A percentile compares a stretch with the other conserved stretches of the same genome.
These are phyloP conservation scores for Cunninghamia lanceolata DNA, from an alignment of 75 land plant genomes.

Conservation along the genomic window DNA sequence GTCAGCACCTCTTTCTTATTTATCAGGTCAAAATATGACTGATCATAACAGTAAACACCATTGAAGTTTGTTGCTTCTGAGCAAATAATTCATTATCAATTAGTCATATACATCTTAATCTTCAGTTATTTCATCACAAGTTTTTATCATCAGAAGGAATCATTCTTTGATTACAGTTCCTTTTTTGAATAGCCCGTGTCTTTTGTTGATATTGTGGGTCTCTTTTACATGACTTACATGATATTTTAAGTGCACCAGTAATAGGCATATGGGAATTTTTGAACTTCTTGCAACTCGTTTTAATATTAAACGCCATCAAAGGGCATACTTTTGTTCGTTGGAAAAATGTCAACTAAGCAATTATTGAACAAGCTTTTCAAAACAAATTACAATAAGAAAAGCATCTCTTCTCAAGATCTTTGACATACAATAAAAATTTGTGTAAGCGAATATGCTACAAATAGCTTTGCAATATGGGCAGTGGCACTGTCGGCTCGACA, in stretches of 20 bases:
- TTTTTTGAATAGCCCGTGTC: not conserved
- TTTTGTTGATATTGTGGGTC: not conserved
- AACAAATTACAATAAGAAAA: not conserved
- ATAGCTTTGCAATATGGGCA: not conserved
- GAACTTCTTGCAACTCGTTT: not conserved
- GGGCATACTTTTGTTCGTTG: not conserved
- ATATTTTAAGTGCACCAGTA: not conserved
- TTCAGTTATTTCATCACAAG: no score
- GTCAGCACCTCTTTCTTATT: not conserved
- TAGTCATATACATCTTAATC: not conserved
- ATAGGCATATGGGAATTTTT: not conserved
- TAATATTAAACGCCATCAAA: not conserved
- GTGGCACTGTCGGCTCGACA: not conserved
- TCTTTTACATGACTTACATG: not conserved
- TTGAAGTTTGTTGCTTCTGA: not conserved
- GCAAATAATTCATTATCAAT: not conserved
- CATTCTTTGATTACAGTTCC: not conserved
- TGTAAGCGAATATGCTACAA: constrained; percentile 9
- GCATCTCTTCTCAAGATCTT: not conserved
- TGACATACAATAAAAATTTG: not conserved
- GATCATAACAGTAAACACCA: not conserved
- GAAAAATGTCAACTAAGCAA: not conserved
- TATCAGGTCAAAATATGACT: no score
- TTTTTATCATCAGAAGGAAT: no score
- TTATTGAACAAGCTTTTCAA: not conserved